Evolutionary conservation across 2,329 filamentous ascomycete genomes (phyloP).

Genomic region (Nemania diffusa): DNA sequence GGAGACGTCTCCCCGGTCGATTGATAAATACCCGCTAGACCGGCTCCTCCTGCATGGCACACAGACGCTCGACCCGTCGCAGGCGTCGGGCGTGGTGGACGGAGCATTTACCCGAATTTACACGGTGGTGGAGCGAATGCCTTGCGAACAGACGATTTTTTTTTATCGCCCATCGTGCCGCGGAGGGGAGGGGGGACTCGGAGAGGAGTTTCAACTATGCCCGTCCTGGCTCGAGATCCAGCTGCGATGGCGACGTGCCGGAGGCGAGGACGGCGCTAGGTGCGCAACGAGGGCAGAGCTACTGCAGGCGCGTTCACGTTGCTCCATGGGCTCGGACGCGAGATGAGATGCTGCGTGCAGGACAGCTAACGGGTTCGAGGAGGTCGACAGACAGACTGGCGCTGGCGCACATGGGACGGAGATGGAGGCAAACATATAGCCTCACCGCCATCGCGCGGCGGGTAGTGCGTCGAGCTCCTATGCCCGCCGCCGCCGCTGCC

Average conservation of each 20-base stretch:
- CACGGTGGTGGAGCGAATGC: constrained; percentile 19
- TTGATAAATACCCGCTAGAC: not conserved
- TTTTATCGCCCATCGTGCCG: not conserved
- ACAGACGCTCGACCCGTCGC: constrained; percentile 23
- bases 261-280: constrained; percentile 1
- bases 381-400: constrained; percentile 5
- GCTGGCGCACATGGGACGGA: not conserved
- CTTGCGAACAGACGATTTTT: constrained; percentile 2
- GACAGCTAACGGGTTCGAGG: constrained; percentile 19
- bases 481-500: not conserved
- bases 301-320: constrained; percentile 13
- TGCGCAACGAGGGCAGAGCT: not conserved
- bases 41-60: constrained; percentile 6
- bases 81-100: constrained; percentile 11
- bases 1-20: not conserved
- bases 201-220: constrained; percentile 22
- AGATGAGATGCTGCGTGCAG: not conserved
- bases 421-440: constrained; percentile 1
- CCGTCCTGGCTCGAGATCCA: constrained; percentile 4
- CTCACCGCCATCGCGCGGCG: constrained; percentile 22
- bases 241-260: constrained; percentile 13
- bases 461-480: constrained; percentile 1
- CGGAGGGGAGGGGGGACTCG: constrained; percentile 2
- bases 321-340: constrained; percentile 10
- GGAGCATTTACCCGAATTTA: constrained; percentile 34